These are phyloP conservation scores for Aspergillus biplanus DNA, from an alignment of 495 filamentous ascomycete genomes.

Conservation along the genomic window DNA sequence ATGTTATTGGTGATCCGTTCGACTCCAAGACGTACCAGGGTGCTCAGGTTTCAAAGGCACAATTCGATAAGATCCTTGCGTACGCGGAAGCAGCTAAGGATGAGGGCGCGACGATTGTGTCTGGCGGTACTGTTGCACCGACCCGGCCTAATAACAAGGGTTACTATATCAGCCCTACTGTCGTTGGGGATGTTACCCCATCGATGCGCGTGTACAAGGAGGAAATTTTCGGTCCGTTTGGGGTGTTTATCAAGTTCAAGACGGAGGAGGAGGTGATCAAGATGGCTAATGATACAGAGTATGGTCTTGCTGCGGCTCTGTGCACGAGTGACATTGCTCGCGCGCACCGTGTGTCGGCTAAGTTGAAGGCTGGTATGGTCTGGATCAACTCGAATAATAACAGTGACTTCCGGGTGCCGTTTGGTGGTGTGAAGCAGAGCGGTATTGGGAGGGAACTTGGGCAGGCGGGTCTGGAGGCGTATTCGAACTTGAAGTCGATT, in stretches of 20 bases:
- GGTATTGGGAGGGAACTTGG: conserved; percentile 89
- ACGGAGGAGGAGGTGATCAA: conserved; percentile 81
- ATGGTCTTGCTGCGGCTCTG: conserved; percentile 81
- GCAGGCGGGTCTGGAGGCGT: conserved; percentile 80
- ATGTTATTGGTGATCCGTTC: conserved; percentile 83
- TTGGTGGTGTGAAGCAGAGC: conserved; percentile 93
- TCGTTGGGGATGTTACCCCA: conserved; percentile 71
- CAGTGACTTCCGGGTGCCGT: conserved; percentile 74
- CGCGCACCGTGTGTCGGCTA: conserved; percentile 79
- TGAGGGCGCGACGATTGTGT: conserved; percentile 76
- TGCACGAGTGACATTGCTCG: conserved; percentile 80
- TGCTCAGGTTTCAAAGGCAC: conserved; percentile 83
- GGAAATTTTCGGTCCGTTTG: conserved; percentile 89
- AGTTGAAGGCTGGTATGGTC: conserved; percentile 92
- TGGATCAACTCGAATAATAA: conserved; percentile 90
- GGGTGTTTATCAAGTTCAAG: conserved; percentile 77
- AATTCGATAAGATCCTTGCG: conserved; percentile 78
- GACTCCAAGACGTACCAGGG: conserved; percentile 77
- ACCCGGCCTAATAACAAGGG: conserved; percentile 44
- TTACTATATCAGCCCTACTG: conserved; percentile 71
- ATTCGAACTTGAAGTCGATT: conserved; percentile 76
- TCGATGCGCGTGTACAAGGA: conserved; percentile 68
- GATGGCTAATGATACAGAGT: conserved; percentile 83
- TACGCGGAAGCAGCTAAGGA: conserved; percentile 80
- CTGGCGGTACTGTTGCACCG: conserved; percentile 41